Evolutionary conservation across 139 green algal species (phyloP).

Genomic region (Chlorokybus atmophyticus): DNA sequence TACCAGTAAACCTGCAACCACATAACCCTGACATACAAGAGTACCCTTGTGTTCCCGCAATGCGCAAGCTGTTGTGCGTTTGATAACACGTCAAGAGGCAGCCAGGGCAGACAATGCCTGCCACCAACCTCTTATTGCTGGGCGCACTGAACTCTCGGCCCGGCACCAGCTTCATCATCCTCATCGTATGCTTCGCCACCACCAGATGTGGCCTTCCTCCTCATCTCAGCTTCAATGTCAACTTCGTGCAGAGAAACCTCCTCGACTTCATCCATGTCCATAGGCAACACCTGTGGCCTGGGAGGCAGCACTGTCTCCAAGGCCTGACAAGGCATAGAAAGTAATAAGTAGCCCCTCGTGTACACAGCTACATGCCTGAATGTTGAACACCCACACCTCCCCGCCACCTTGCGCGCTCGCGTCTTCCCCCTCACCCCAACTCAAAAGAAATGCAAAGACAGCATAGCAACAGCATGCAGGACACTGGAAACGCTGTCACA

Average conservation of each 20-base stretch:
- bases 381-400: not conserved
- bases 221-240: constrained; percentile 82
- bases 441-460: not conserved
- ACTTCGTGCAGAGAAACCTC: constrained; percentile 49
- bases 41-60: too few relatives aligned
- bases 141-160: constrained; percentile 82
- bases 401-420: not conserved
- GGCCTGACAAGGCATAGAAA: constrained; percentile 5
- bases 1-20: too few relatives aligned
- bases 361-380: not conserved
- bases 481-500: not conserved
- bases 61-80: too few relatives aligned
- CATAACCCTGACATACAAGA: too few relatives aligned
- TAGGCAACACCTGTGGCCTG: constrained; percentile 16
- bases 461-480: not conserved
- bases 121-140: too few relatives aligned
- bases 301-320: constrained; percentile 28
- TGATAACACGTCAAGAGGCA: too few relatives aligned
- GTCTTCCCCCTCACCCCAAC: not conserved
- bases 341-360: not conserved
- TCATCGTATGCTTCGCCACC: constrained; percentile 61
- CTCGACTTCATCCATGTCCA: constrained; percentile 63
- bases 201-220: constrained; percentile 40
- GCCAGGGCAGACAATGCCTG: too few relatives aligned
- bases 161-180: constrained; percentile 61